These are phyloP conservation scores for Ophiostoma populinum DNA, from an alignment of 2,329 filamentous ascomycete genomes.

Conservation along the genomic window DNA sequence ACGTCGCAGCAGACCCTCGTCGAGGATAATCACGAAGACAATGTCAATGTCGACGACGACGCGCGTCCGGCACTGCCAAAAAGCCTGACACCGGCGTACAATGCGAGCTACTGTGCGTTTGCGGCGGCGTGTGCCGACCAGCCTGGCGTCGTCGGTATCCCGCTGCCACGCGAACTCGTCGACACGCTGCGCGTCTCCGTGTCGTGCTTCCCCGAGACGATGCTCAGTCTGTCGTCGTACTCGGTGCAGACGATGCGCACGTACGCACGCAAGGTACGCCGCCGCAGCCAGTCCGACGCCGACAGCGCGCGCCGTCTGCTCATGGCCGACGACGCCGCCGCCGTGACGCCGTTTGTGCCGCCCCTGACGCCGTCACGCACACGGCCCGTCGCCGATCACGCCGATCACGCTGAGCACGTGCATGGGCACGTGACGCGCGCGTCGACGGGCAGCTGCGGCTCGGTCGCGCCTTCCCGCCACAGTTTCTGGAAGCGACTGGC, in stretches of 20 bases:
- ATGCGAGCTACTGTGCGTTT: background rate
- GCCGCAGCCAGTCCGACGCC: constrained; percentile 14
- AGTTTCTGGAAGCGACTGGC: constrained; percentile 10
- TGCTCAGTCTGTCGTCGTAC: constrained; percentile 36
- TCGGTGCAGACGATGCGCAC: constrained; percentile 39
- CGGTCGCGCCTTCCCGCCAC: no score
- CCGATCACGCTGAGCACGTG: no score
- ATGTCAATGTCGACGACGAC: background rate
- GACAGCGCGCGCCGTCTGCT: constrained; percentile 12
- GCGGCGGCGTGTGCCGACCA: no score
- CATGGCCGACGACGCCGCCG: constrained; percentile 1
- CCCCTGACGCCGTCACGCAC: constrained; percentile 16
- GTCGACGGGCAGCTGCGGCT: no score
- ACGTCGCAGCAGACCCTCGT: background rate
- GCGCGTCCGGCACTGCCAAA: background rate
- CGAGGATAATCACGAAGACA: background rate
- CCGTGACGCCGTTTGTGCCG: constrained; percentile 11
- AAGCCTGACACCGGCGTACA: background rate
- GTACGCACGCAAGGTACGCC: constrained; percentile 35
- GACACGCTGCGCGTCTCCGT: constrained; percentile 37
- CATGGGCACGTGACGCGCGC: no score
- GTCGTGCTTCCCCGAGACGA: constrained; percentile 40
- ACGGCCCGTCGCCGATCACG: background rate
- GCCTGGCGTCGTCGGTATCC: constrained; percentile 17
- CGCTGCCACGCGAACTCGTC: constrained; percentile 33